These are phyloP conservation scores for Leishmania gerbilli DNA, from an alignment of 208 protist species.

Conservation along the genomic window DNA sequence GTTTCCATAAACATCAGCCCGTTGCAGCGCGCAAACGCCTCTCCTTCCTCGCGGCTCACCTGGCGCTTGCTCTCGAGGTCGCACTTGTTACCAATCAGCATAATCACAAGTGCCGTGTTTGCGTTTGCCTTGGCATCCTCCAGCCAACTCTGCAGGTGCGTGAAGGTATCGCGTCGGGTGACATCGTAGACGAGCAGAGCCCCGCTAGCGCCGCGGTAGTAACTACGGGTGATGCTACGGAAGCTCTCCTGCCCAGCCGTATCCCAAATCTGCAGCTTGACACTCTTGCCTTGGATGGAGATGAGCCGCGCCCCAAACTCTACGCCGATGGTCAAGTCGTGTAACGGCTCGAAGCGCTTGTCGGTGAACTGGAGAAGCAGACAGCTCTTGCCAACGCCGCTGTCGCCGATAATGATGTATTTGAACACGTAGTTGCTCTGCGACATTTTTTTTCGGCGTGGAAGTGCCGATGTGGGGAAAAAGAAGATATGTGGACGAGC, in stretches of 20 bases:
- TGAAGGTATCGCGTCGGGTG: conserved; percentile 96
- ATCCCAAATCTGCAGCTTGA: conserved; percentile 99
- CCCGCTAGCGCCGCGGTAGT: conserved; percentile 98
- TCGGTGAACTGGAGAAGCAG: conserved; percentile 99
- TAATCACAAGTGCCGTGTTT: conserved; percentile 97
- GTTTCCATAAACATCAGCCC: conserved; percentile 98
- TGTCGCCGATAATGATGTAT: conserved; percentile 98
- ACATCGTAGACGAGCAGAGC: conserved; percentile 99
- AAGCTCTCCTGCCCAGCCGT: conserved; percentile 98
- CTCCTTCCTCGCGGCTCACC: conserved; percentile 95
- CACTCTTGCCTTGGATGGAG: conserved; percentile 93
- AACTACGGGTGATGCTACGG: conserved; percentile 98
- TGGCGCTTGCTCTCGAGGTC: conserved; percentile 95
- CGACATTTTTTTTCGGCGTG: conserved; percentile 28
- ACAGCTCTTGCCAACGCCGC: conserved; percentile 98
- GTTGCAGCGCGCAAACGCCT: conserved; percentile 95
- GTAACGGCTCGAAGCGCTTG: conserved; percentile 98
- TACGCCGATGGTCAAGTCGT: conserved; percentile 99
- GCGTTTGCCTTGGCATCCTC: conserved; percentile 97
- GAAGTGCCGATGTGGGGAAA: not conserved
- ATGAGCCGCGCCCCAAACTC: conserved; percentile 98
- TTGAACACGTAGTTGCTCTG: conserved; percentile 93
- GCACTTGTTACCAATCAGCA: conserved; percentile 99
- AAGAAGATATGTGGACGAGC: not conserved
- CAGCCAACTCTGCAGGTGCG: conserved; percentile 97